Evolutionary conservation across 148 eudicot genomes (phyloP).

Genomic region (Camellia japonica): DNA sequence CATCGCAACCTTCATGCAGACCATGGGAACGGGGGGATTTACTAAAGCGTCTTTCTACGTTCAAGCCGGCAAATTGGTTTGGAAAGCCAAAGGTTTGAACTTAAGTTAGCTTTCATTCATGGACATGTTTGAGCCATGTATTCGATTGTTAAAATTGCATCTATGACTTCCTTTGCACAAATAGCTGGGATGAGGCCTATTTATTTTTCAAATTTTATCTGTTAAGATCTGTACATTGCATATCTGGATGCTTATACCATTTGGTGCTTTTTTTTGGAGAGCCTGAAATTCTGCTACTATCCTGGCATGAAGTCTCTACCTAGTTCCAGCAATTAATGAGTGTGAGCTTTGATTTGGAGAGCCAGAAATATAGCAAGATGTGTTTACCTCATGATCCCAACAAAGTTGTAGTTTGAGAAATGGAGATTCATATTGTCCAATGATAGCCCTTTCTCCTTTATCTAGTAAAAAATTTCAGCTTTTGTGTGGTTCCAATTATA

Average conservation of each 20-base stretch:
- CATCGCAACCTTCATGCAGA: conserved; percentile 89
- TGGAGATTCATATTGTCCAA: background rate
- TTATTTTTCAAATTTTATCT: background rate
- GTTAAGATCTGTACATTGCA: background rate
- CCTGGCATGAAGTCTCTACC: background rate
- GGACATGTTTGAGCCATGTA: background rate
- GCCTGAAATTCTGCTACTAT: background rate
- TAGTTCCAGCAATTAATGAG: background rate
- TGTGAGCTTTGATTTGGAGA: no score
- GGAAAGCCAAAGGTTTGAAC: conserved; percentile 84
- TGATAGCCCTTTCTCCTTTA: background rate
- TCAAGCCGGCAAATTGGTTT: conserved; percentile 84
- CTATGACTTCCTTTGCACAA: background rate
- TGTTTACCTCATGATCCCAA: background rate
- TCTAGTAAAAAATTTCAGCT: background rate
- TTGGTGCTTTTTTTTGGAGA: background rate
- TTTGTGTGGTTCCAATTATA: background rate
- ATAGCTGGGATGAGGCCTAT: background rate
- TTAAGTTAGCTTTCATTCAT: background rate
- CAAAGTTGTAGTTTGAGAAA: background rate
- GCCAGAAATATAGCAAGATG: no score
- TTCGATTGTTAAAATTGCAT: background rate
- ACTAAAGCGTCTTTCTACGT: conserved; percentile 88
- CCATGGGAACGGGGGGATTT: conserved; percentile 99
- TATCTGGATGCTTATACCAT: background rate